Evolutionary conservation across 139 green algal species (phyloP), one percentile per base, ranked within the genome.

Genomic region (Dunaliella sp.): DNA sequence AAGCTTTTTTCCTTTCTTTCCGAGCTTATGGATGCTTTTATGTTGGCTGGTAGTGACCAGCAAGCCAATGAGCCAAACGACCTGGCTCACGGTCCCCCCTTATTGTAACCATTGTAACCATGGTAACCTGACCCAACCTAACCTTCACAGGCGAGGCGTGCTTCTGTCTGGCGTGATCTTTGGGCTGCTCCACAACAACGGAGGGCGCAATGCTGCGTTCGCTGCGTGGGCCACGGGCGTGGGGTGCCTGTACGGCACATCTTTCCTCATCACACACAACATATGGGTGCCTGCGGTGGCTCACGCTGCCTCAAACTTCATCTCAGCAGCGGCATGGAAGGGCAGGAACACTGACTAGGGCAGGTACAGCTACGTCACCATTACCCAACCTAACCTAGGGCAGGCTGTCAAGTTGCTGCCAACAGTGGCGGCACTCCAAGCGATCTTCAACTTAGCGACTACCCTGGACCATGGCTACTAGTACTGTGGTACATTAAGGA

Each of bases 201-300:
- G 95, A 25, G 95, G 95, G 22, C 87, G 95, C 37, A 98, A 96
- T 82, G 82, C 82, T 3, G 90, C 91, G 0, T 98, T 98, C 91
- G 94, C 94, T 36, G 88, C 84, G 0, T 98, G 95, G 95, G 95
- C 95, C 3, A 82, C 77, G 0, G 86, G 81, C 0, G 94, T 98
- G 1, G 95, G 95, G 0, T 83, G 38, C 28, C 34, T 94, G 35
- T 98, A 98, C 87, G 95, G 95, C 12, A 84, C 78, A 1, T 78
- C 88, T 1, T 96, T 94, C 81, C 75, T 98, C 0, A 37, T 65
- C 58, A 96, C 94, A 0, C 87, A 90, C 33, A 93, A 96, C 80
- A 77, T 97, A 25, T 93, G 85, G 85, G 93, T 94, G 57, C 87
- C 95, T 31, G 90, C 90, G 7, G 86, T 79, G 2, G 95, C 95